Conservation (phyloP, 106 monocot species). For the Dioscorea zingiberensis region DNA sequence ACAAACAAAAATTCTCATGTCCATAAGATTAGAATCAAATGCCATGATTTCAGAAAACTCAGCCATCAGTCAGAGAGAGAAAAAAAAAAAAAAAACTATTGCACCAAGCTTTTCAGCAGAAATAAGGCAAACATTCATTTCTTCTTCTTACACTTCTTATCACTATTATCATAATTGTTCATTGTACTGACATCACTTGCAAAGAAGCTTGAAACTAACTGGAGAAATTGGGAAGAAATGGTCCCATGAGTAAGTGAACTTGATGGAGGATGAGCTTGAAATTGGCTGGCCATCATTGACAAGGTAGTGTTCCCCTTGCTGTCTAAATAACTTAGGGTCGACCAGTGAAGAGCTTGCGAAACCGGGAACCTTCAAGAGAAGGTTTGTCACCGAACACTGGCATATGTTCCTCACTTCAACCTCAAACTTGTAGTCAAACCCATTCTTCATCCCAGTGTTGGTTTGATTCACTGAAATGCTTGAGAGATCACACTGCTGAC, state of each 20-base stretch:
- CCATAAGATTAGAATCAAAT: too few species aligned
- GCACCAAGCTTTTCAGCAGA: neutral
- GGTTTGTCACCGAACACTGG: constrained; percentile 13
- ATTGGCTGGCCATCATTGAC: constrained; percentile 22
- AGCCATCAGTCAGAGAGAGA: too few species aligned
- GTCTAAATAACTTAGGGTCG: constrained; percentile 26
- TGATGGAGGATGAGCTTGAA: constrained; percentile 13
- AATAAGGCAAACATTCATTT: too few species aligned
- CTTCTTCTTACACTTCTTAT: too few species aligned
- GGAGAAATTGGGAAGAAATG: constrained; percentile 23
- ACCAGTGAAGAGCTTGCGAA: constrained; percentile 27
- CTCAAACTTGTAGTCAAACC: constrained; percentile 32
- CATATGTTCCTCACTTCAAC: constrained; percentile 40
- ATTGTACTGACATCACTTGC: neutral
- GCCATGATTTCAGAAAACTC: too few species aligned
- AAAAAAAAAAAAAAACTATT: too few species aligned
- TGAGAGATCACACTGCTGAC: constrained; percentile 3
- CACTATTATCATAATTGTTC: neutral
- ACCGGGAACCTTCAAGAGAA: constrained; percentile 19
- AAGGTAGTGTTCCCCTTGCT: constrained; percentile 11
- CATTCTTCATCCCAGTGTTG: constrained; percentile 19
- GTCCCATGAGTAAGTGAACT: constrained; percentile 35
- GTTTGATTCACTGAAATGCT: constrained; percentile 8
- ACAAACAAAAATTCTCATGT: too few species aligned
- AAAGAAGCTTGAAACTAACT: constrained; percentile 11